These are phyloP conservation scores for Ceratobasidium sp. DNA, from an alignment of 1,284 basidiomycete species.

Conservation along the genomic window DNA sequence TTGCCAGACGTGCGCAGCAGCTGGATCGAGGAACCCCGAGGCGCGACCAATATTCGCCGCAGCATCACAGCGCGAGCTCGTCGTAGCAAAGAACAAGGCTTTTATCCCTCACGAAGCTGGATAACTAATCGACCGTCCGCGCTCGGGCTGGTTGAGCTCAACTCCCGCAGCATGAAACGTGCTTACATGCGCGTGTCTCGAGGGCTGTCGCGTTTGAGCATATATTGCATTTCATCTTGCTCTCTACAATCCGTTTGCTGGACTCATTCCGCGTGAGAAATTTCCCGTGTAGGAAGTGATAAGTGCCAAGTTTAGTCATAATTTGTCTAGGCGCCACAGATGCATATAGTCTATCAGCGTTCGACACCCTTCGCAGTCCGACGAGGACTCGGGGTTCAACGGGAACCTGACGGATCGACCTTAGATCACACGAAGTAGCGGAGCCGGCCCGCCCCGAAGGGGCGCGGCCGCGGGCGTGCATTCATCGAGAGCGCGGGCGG, in stretches of 20 bases:
- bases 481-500: too few relatives aligned
- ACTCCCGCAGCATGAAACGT: conserved; percentile 17
- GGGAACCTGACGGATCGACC: too few relatives aligned
- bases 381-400: too few relatives aligned
- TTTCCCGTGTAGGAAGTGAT: not conserved
- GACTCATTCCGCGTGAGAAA: conserved; percentile 8
- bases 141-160: conserved; percentile 2
- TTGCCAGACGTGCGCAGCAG: conserved; percentile 16
- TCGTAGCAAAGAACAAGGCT: conserved; percentile 16
- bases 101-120: too few relatives aligned
- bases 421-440: too few relatives aligned
- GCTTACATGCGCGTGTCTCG: not conserved
- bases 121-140: conserved; percentile 31
- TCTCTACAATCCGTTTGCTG: not conserved
- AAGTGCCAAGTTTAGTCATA: not conserved
- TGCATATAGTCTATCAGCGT: too few relatives aligned
- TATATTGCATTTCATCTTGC: not conserved
- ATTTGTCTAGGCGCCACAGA: not conserved
- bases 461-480: too few relatives aligned
- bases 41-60: not conserved
- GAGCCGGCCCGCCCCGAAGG: too few relatives aligned
- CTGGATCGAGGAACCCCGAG: conserved; percentile 7
- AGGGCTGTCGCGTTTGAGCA: too few relatives aligned
- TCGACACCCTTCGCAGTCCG: too few relatives aligned
- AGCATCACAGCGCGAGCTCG: not conserved